Percentiles rank a stretch among this genome's conserved stretches.
These are phyloP conservation scores for Xylaria palmicola DNA, from an alignment of 495 filamentous ascomycete species.

Conservation along the genomic window DNA sequence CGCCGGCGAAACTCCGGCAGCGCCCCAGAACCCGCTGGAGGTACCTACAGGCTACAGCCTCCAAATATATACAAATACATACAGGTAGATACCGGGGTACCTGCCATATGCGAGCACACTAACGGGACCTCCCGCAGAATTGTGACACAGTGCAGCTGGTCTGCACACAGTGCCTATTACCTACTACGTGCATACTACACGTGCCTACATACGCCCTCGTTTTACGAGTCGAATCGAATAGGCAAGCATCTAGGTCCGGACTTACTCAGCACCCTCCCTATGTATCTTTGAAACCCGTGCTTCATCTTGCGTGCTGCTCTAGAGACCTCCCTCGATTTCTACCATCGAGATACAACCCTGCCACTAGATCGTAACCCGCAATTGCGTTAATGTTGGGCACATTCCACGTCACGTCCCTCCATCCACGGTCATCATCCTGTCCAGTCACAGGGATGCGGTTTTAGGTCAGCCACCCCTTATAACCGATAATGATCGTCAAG, in stretches of 20 bases:
- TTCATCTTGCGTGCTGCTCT: background rate
- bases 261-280: no score
- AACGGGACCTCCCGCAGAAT: background rate
- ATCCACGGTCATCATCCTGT: background rate
- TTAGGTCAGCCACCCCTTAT: no score
- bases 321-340: background rate
- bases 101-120: no score
- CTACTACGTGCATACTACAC: background rate
- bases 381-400: background rate
- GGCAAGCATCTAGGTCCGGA: no score
- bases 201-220: no score
- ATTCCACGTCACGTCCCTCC: background rate
- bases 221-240: background rate
- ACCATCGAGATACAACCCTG: background rate
- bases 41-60: no score
- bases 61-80: no score
- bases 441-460: no score
- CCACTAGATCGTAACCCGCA: background rate
- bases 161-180: background rate
- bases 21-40: background rate
- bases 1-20: slow-evolving; percentile 22
- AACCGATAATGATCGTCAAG: no score
- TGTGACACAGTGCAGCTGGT: background rate
- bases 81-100: no score
- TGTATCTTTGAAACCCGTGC: no score